Evolutionary conservation across 805 yeast genomes (phyloP).

Genomic region (Komagataella populi): DNA sequence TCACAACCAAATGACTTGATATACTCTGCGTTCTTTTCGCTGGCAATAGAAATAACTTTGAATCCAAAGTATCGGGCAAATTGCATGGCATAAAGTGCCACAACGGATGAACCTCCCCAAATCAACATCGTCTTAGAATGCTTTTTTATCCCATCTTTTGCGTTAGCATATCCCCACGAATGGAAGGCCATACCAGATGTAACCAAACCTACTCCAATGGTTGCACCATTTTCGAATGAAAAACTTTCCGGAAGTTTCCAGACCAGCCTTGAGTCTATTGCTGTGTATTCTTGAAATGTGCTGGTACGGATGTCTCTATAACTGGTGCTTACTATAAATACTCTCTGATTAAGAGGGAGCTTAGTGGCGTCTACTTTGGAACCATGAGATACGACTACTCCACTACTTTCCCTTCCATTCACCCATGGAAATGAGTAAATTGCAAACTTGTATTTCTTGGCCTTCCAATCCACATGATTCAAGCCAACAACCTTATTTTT

Average conservation of each 20-base stretch:
- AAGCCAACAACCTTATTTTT: slow-evolving; percentile 22
- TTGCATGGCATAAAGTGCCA: slow-evolving; percentile 28
- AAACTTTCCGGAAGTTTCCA: slow-evolving; percentile 27
- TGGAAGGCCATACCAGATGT: slow-evolving; percentile 21
- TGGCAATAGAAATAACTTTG: slow-evolving; percentile 19
- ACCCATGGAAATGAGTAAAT: slow-evolving; percentile 35
- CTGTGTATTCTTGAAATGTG: slow-evolving; percentile 32
- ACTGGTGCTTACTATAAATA: slow-evolving; percentile 30
- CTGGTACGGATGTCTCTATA: slow-evolving; percentile 32
- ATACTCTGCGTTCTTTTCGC: slow-evolving; percentile 10
- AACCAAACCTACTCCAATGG: slow-evolving; percentile 32
- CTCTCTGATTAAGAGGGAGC: slow-evolving; percentile 21
- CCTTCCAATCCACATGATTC: slow-evolving; percentile 38
- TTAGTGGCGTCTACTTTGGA: slow-evolving; percentile 12
- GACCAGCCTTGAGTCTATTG: slow-evolving; percentile 27
- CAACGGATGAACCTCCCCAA: slow-evolving; percentile 39
- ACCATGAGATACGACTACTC: slow-evolving; percentile 22
- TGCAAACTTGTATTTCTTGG: slow-evolving; percentile 29
- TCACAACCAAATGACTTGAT: slow-evolving; percentile 15
- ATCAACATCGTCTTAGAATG: slow-evolving; percentile 14
- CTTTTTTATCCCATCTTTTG: neutral
- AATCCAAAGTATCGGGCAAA: slow-evolving; percentile 25
- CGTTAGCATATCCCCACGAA: slow-evolving; percentile 3
- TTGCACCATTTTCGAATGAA: slow-evolving; percentile 25
- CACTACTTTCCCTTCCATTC: slow-evolving; percentile 33